These are phyloP conservation scores for Pyracantha coccinea DNA, from an alignment of 331 rosid genomes.

Conservation along the genomic window DNA sequence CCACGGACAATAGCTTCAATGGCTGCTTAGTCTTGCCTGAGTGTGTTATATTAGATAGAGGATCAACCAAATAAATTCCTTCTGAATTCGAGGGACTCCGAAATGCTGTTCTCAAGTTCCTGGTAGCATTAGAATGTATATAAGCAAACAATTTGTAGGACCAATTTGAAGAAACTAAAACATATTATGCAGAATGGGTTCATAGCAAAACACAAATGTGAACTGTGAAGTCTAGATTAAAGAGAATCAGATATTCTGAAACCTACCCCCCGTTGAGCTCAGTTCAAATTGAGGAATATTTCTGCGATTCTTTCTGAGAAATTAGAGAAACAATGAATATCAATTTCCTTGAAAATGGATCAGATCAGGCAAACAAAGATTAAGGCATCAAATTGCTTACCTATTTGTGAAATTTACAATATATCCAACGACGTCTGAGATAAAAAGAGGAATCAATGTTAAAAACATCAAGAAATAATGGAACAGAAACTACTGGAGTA, in stretches of 20 bases:
- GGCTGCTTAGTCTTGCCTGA: conserved; percentile 39
- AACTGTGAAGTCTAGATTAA: background rate
- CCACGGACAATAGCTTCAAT: conserved; percentile 61
- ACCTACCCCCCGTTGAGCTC: conserved; percentile 93
- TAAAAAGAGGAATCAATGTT: conserved; percentile 9
- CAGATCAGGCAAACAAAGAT: conserved; percentile 11
- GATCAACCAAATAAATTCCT: conserved; percentile 82
- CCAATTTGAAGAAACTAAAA: conserved; percentile 3
- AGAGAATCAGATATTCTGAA: background rate
- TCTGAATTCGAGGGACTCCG: conserved; percentile 48
- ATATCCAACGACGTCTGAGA: conserved; percentile 68
- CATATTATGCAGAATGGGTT: conserved; percentile 1
- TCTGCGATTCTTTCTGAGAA: conserved; percentile 61
- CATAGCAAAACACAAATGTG: background rate
- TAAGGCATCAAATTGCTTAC: conserved; percentile 35
- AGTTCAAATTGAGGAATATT: conserved; percentile 58
- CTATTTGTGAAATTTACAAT: conserved; percentile 78
- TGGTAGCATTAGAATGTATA: conserved; percentile 21
- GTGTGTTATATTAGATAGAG: conserved; percentile 41
- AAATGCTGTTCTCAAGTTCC: conserved; percentile 71
- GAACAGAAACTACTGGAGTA: background rate
- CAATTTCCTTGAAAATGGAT: background rate
- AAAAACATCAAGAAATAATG: conserved; percentile 12
- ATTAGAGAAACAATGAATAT: conserved; percentile 5
- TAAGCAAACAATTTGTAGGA: background rate